Evolutionary conservation across 129 eudicot genomes (phyloP), one percentile per base, ranked within the genome.

Genomic region (Kitagawia praeruptora): DNA sequence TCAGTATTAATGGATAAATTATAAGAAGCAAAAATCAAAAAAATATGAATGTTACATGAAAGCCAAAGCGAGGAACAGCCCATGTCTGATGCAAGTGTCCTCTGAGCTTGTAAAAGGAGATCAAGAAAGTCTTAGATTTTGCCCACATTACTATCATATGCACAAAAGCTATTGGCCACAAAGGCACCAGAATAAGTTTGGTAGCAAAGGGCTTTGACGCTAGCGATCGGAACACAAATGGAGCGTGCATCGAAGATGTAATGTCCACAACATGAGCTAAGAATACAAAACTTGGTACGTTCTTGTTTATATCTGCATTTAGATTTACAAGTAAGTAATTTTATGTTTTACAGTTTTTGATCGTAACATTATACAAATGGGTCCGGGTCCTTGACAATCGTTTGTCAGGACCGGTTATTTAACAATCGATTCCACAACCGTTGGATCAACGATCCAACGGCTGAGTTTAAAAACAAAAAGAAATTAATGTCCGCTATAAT

Each of bases 61-160:
- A 92, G 31, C 98, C 98, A 34, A 87, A 92, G 4, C 98, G 90
- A 31, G 98, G 98, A 79, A 92, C 96, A 11, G 51, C 88, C 98
- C 98, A 95, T 19, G 97, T 95, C 67, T 91, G 93, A 81, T 95
- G 98, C 80, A 95, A 82, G 74, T 85, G 70, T 11, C 86, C 86
- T 75, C 94, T 86, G 44, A 95, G 91, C 56, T 87, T 64, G 82
- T 95, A 95, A 79, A 88, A 92, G 1, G 96, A 83, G 76, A 42
- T 5, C 78, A 86, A 82, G 89, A 95, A 95, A 14, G 96, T 79
- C 84, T 92, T 95, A 25, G 98, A 85, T 81, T 80, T 85, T 4
- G 88, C 92, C 98, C 98, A 95, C 98, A 95, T 95, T 44, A 84
- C 66, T 21, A 90, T 76, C 98, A 92, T 88, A 28, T 48, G 79